These are phyloP conservation scores for Cenchrus purpureus DNA, from an alignment of 176 grass and related monocot genomes.

Conservation along the genomic window DNA sequence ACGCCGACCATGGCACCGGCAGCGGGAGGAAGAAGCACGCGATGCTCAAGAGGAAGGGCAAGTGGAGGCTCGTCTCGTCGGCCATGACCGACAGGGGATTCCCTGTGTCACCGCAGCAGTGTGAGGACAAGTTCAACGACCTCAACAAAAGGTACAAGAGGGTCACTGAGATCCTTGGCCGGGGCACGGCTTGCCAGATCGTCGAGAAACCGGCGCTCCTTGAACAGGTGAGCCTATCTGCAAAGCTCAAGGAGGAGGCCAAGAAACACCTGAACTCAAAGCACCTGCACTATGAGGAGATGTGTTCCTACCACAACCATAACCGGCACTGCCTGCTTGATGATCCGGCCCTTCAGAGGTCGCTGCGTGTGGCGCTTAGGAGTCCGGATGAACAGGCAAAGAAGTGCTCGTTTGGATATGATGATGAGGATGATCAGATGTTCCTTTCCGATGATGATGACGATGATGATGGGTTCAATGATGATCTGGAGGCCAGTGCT, in stretches of 20 bases:
- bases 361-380: constrained; percentile 51
- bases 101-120: constrained; percentile 69
- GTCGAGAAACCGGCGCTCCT: constrained; percentile 68
- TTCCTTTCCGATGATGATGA: constrained; percentile 48
- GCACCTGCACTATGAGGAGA: constrained; percentile 83
- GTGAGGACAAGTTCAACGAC: constrained; percentile 91
- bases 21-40: constrained; percentile 48
- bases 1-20: not conserved
- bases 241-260: constrained; percentile 67
- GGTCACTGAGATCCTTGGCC: constrained; percentile 73
- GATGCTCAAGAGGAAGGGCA: constrained; percentile 72
- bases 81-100: constrained; percentile 55
- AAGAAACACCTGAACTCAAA: constrained; percentile 69
- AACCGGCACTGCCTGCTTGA: constrained; percentile 62
- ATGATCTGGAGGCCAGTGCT: constrained; percentile 38
- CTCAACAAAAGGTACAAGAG: constrained; percentile 91
- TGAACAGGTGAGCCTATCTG: constrained; percentile 48
- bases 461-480: constrained; percentile 48
- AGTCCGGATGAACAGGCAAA: constrained; percentile 46
- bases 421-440: constrained; percentile 51
- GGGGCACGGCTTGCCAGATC: constrained; percentile 61
- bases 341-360: constrained; percentile 59
- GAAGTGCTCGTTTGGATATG: constrained; percentile 43
- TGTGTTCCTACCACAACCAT: constrained; percentile 84
- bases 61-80: constrained; percentile 68